These are phyloP conservation scores for Xylaria scruposa DNA, from an alignment of 495 filamentous ascomycete species.

Conservation along the genomic window DNA sequence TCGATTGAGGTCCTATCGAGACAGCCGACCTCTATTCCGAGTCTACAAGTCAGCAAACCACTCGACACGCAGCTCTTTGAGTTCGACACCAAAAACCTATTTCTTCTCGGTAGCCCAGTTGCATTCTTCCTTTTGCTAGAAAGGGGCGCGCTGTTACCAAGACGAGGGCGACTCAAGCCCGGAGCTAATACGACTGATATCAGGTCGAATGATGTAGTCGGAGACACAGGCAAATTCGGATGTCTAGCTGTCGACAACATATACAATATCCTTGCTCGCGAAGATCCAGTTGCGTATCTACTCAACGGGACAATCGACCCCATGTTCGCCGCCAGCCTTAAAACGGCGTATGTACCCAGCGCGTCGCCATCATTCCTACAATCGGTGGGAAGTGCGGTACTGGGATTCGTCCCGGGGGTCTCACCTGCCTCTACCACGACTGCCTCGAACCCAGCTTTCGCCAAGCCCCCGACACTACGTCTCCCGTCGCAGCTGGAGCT, in stretches of 20 bases:
- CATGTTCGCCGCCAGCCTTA: conserved; percentile 76
- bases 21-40: conserved; percentile 72
- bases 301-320: conserved; percentile 89
- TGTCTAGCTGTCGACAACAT: conserved; percentile 94
- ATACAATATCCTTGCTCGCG: conserved; percentile 83
- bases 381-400: conserved; percentile 69
- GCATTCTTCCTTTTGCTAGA: conserved; percentile 94
- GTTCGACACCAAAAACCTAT: conserved; percentile 88
- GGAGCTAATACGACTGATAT: conserved; percentile 68
- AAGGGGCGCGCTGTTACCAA: conserved; percentile 78
- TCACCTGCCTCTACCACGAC: conserved; percentile 30
- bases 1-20: conserved; percentile 87
- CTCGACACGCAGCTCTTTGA: conserved; percentile 71
- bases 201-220: conserved; percentile 68
- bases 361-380: conserved; percentile 69
- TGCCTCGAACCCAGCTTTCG: conserved; percentile 31
- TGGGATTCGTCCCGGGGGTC: conserved; percentile 45
- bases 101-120: conserved; percentile 89
- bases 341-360: conserved; percentile 78
- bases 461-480: conserved; percentile 57
- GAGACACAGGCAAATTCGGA: conserved; percentile 79
- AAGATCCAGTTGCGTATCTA: conserved; percentile 82
- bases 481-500: conserved; percentile 91
- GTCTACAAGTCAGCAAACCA: conserved; percentile 57
- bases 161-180: conserved; percentile 75